phyloP scores from a whole-genome alignment of 2,329 filamentous ascomycete species.

The Aureobasidium musti region DNA sequence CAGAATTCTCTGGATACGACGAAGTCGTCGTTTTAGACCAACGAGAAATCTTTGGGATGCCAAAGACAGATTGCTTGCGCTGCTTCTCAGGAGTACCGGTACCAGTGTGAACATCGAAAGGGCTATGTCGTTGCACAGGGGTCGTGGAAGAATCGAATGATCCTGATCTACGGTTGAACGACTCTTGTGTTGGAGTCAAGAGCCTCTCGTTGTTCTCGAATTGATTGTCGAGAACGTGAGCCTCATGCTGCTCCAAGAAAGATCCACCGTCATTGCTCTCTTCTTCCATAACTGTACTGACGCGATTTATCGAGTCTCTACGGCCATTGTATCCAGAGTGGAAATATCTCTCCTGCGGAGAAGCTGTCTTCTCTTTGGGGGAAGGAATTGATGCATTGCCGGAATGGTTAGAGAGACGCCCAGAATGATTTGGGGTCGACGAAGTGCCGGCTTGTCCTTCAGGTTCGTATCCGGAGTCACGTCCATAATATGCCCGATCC shows the following conservation, averaged over 20 bases:
- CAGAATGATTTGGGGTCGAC: conserved; percentile 73
- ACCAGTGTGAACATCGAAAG: conserved; percentile 32
- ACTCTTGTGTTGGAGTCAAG: conserved; percentile 62
- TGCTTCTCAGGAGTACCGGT: conserved; percentile 66
- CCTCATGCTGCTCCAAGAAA: conserved; percentile 53
- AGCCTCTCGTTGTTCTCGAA: conserved; percentile 62
- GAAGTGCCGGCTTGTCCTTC: conserved; percentile 77
- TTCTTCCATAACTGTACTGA: conserved; percentile 84
- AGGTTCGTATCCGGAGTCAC: conserved; percentile 76
- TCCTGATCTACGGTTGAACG: conserved; percentile 39
- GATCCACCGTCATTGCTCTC: conserved; percentile 64
- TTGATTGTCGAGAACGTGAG: conserved; percentile 53
- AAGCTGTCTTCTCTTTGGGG: conserved; percentile 29
- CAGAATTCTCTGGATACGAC: conserved; percentile 76
- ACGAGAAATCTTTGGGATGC: conserved; percentile 80
- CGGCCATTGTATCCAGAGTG: conserved; percentile 56
- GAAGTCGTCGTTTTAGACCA: conserved; percentile 98
- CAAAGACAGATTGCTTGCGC: conserved; percentile 80
- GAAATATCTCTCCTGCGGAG: conserved; percentile 42
- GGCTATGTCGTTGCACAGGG: conserved; percentile 53
- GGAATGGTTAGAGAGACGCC: conserved; percentile 55
- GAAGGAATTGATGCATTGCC: conserved; percentile 30
- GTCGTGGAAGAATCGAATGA: conserved; percentile 44
- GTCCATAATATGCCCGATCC: conserved; percentile 69
- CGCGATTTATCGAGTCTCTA: conserved; percentile 69